Evolutionary conservation across 306 rosid genomes (phyloP).

Genomic region (Delonix regia): DNA sequence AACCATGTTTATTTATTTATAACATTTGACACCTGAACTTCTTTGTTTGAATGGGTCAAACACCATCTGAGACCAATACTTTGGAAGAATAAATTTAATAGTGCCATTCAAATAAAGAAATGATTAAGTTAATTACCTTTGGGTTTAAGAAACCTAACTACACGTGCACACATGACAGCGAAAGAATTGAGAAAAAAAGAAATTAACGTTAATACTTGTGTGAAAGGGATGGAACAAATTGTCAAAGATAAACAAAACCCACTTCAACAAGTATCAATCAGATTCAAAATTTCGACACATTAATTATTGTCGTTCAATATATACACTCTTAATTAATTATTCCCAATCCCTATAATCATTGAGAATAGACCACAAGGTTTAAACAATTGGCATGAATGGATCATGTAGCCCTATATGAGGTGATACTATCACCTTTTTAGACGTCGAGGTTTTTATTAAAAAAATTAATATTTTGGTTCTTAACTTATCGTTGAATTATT

Average conservation of each 20-base stretch:
- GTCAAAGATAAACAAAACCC: slow-evolving; percentile 52
- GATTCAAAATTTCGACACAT: slow-evolving; percentile 47
- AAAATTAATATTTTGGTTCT: too few species aligned
- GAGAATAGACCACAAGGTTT: slow-evolving; percentile 8
- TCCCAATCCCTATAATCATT: slow-evolving; percentile 34
- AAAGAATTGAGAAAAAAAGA: slow-evolving; percentile 42
- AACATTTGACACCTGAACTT: too few species aligned
- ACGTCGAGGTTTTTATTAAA: too few species aligned
- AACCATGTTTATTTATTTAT: not conserved
- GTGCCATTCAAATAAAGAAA: not conserved
- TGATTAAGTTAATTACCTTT: slow-evolving; percentile 23
- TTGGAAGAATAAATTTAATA: not conserved
- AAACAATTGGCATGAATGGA: not conserved
- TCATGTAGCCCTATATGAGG: too few species aligned
- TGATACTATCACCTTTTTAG: too few species aligned
- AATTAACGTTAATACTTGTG: slow-evolving; percentile 13
- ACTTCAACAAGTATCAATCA: slow-evolving; percentile 39
- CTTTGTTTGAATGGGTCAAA: slow-evolving; percentile 28
- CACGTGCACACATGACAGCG: slow-evolving; percentile 41
- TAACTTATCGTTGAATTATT: too few species aligned
- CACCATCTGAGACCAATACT: not conserved
- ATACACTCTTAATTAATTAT: slow-evolving; percentile 36
- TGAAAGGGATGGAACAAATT: slow-evolving; percentile 51
- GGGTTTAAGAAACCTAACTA: slow-evolving; percentile 35
- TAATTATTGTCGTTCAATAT: slow-evolving; percentile 56